These are phyloP conservation scores for Ilyonectria mors-panacis DNA, from an alignment of 2,329 filamentous ascomycete species.

Conservation along the genomic window DNA sequence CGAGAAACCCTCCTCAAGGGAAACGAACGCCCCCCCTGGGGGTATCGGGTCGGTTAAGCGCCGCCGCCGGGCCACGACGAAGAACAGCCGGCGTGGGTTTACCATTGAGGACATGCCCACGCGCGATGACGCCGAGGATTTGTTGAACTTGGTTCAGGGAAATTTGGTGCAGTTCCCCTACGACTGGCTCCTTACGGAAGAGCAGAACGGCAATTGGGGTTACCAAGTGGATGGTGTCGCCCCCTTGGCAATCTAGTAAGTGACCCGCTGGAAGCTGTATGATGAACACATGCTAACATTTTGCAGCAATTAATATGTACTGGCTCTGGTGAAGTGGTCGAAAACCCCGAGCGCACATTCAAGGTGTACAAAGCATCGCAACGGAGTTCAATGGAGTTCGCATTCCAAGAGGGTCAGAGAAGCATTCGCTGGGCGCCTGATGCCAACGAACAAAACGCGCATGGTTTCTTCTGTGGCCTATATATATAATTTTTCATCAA, in stretches of 20 bases:
- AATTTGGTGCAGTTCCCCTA: constrained; percentile 94
- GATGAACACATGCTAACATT: constrained; percentile 46
- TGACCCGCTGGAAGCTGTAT: constrained; percentile 37
- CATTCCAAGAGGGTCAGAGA: constrained; percentile 25
- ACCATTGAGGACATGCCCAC: constrained; percentile 82
- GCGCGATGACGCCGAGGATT: constrained; percentile 82
- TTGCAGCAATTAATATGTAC: constrained; percentile 51
- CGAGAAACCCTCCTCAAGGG: constrained; percentile 63
- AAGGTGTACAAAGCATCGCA: constrained; percentile 39
- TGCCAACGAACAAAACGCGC: constrained; percentile 27
- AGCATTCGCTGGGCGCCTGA: constrained; percentile 38
- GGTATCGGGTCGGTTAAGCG: constrained; percentile 68
- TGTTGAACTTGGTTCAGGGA: constrained; percentile 87
- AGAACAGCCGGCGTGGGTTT: constrained; percentile 75
- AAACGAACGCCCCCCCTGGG: constrained; percentile 50
- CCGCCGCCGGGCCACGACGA: constrained; percentile 79
- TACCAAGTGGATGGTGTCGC: constrained; percentile 97
- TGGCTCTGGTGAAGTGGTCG: constrained; percentile 14
- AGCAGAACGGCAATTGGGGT: constrained; percentile 94
- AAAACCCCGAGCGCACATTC: constrained; percentile 8
- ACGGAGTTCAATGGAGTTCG: constrained; percentile 41
- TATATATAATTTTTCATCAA: constrained; percentile 36
- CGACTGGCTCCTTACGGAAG: constrained; percentile 93
- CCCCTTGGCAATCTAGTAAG: constrained; percentile 97
- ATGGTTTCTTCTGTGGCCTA: constrained; percentile 31